These are phyloP conservation scores for Syzygium oleosum DNA, from an alignment of 345 rosid genomes.

Conservation along the genomic window DNA sequence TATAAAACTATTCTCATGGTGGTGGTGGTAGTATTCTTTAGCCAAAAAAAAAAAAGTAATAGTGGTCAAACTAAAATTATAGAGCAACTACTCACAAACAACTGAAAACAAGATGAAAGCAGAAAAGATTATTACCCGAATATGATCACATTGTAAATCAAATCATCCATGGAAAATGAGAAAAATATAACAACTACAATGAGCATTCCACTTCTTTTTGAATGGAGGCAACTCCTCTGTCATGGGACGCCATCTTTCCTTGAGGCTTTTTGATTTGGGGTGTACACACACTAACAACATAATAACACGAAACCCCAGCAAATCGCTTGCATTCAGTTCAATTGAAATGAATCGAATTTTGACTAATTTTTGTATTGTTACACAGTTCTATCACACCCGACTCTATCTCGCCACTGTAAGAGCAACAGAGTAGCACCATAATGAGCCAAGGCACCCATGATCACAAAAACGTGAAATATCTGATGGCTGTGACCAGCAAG, in stretches of 20 bases:
- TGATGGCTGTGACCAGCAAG: conserved; percentile 87
- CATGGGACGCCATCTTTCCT: neutral
- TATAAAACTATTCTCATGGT: neutral
- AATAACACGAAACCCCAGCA: neutral
- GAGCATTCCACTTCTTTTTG: neutral
- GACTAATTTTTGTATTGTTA: neutral
- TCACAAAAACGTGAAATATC: conserved; percentile 78
- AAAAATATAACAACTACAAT: neutral
- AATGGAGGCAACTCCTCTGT: neutral
- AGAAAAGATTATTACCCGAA: neutral
- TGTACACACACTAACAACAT: neutral
- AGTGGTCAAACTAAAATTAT: neutral
- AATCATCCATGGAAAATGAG: neutral
- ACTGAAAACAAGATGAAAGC: neutral
- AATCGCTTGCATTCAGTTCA: neutral
- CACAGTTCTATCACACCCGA: conserved; percentile 27
- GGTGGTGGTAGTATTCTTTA: neutral
- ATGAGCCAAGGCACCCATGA: conserved; percentile 88
- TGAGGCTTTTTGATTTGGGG: neutral
- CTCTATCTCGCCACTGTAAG: conserved; percentile 63
- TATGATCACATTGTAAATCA: neutral
- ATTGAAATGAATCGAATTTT: neutral
- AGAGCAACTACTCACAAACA: neutral
- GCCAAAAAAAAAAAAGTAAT: neutral
- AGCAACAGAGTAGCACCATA: conserved; percentile 70